Evolutionary conservation across 208 protist species (phyloP).

Genomic region (Herpetomonas samuelpessoai): DNA sequence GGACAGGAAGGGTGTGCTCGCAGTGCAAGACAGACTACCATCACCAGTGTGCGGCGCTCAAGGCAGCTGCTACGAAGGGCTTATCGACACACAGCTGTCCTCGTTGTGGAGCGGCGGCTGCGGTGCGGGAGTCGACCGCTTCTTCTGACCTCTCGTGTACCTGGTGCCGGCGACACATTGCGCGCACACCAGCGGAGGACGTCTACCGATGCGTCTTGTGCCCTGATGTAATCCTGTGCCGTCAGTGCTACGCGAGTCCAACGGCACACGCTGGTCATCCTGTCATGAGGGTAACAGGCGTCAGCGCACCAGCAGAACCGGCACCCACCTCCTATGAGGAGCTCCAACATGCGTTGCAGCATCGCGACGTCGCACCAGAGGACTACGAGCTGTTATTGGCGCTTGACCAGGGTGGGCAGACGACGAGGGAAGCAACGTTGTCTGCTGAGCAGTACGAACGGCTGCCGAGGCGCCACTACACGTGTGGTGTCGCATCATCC

Average conservation of each 20-base stretch:
- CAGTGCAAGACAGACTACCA: constrained; percentile 24
- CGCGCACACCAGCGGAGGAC: too few relatives aligned
- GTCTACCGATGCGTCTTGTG: constrained; percentile 13
- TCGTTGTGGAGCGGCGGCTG: background rate
- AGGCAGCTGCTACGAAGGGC: background rate
- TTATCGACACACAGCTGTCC: background rate
- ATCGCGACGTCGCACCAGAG: background rate
- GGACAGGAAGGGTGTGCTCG: constrained; percentile 10
- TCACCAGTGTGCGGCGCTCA: constrained; percentile 20
- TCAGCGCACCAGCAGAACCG: background rate
- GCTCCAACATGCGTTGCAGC: background rate
- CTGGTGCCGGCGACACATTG: background rate
- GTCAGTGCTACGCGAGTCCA: constrained; percentile 22
- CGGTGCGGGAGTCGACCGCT: background rate
- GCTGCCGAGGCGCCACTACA: too few relatives aligned
- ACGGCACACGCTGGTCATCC: constrained; percentile 17
- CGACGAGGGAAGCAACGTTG: too few relatives aligned
- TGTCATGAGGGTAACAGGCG: constrained; percentile 18
- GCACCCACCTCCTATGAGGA: background rate
- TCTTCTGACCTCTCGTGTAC: background rate
- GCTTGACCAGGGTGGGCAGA: background rate
- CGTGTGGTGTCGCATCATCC: too few relatives aligned
- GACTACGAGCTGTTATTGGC: background rate
- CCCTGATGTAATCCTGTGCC: constrained; percentile 22
- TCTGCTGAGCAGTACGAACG: too few relatives aligned